A percentile compares a stretch with the other conserved stretches of the same genome.
These are phyloP conservation scores for Colletotrichum lindemuthianum DNA, from an alignment of 2,329 filamentous ascomycete genomes.

Conservation along the genomic window DNA sequence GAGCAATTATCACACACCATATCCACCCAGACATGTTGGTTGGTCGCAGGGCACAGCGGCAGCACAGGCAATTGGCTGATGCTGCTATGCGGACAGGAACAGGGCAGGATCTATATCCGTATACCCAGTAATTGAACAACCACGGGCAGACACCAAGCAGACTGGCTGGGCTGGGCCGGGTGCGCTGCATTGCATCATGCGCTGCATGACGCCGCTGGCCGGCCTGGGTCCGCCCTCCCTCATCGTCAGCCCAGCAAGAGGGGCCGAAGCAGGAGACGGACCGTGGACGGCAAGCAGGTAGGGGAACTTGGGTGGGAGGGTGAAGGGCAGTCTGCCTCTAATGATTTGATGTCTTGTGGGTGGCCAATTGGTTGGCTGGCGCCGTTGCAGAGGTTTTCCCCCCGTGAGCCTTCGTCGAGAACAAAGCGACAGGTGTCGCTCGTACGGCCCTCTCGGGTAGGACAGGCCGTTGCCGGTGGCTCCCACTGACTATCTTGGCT, in stretches of 20 bases:
- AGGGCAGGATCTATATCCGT: no score
- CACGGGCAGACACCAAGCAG: background rate
- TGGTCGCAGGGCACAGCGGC: background rate
- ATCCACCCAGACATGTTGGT: background rate
- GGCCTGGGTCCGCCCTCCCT: slow-evolving; percentile 4
- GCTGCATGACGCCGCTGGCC: slow-evolving; percentile 24
- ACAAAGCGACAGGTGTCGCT: no score
- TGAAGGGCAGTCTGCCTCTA: no score
- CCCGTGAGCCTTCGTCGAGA: no score
- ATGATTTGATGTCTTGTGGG: background rate
- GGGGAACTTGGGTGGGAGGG: no score
- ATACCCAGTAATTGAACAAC: no score
- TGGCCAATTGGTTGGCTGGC: background rate
- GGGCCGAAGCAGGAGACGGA: slow-evolving; percentile 16
- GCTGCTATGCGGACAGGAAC: no score
- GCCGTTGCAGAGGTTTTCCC: background rate
- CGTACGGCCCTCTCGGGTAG: no score
- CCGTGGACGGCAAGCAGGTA: background rate
- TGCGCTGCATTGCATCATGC: slow-evolving; percentile 35
- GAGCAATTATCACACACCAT: background rate
- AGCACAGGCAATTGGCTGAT: background rate
- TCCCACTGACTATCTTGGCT: background rate
- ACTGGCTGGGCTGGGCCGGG: slow-evolving; percentile 10
- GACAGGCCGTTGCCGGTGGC: no score
- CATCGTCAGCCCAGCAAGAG: slow-evolving; percentile 13